phyloP scores from a whole-genome alignment of 2,329 filamentous ascomycete genomes.

The Didymosphaeria variabile region DNA sequence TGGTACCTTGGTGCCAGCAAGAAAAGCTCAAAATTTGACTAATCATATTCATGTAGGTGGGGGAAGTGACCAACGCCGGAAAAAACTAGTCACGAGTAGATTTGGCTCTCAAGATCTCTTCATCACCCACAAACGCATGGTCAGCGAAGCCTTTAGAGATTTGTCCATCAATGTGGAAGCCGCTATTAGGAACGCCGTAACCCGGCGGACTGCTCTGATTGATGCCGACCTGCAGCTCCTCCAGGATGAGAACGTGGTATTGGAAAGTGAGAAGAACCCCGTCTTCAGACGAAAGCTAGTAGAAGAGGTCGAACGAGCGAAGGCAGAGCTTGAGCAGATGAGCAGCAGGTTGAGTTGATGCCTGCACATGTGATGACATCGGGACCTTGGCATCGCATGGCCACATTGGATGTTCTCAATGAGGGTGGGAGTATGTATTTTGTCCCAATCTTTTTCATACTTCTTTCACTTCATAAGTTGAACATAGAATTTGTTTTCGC shows the following conservation, averaged over 20 bases:
- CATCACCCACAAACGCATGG: conserved; percentile 19
- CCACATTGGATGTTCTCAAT: too few relatives aligned
- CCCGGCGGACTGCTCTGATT: conserved; percentile 24
- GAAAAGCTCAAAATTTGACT: neutral
- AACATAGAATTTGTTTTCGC: too few relatives aligned
- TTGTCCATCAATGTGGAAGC: conserved; percentile 18
- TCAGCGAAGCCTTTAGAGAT: conserved; percentile 17
- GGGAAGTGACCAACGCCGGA: conserved; percentile 20
- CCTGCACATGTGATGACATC: too few relatives aligned
- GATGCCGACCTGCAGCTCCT: conserved; percentile 27
- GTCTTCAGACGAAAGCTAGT: conserved; percentile 24
- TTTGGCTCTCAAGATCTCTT: conserved; percentile 26
- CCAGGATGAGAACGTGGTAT: conserved; percentile 29
- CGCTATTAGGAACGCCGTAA: conserved; percentile 14
- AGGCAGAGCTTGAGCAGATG: conserved; percentile 18
- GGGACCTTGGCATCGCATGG: too few relatives aligned
- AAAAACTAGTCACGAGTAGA: conserved; percentile 22
- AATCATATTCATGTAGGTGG: neutral
- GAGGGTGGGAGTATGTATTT: too few relatives aligned
- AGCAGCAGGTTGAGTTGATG: neutral
- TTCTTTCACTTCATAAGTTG: too few relatives aligned
- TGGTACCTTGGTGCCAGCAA: too few relatives aligned
- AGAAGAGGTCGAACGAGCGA: conserved; percentile 18
- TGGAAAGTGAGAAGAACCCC: conserved; percentile 30
- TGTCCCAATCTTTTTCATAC: too few relatives aligned